A percentile compares a stretch with the other conserved stretches of the same genome.
Conservation (phyloP, 2,329 filamentous ascomycete genomes). For the Talaromyces verruculosus region DNA sequence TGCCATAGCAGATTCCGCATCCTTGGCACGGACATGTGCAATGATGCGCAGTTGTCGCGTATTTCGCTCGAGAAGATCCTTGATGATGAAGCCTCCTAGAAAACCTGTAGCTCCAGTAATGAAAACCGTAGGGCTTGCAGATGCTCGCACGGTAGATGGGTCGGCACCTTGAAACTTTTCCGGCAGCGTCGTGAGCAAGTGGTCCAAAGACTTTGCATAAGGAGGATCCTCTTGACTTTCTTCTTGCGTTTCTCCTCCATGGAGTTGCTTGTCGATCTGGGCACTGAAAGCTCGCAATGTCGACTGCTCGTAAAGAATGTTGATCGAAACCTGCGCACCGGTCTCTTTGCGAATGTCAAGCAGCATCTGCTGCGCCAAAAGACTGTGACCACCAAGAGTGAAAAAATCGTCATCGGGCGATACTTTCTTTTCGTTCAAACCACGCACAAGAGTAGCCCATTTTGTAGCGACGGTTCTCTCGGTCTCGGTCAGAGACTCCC, state of each 20-base stretch:
- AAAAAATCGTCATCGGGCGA: constrained; percentile 68
- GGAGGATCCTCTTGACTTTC: constrained; percentile 48
- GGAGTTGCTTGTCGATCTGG: constrained; percentile 31
- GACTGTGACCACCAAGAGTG: constrained; percentile 75
- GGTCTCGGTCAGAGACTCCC: constrained; percentile 54
- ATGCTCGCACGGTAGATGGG: constrained; percentile 20
- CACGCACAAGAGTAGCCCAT: constrained; percentile 70
- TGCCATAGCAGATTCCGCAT: constrained; percentile 58
- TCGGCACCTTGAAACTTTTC: constrained; percentile 19
- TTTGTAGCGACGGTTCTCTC: constrained; percentile 68
- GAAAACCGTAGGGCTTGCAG: constrained; percentile 61
- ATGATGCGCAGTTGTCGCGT: constrained; percentile 63
- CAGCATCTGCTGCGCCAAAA: constrained; percentile 78
- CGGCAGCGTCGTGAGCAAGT: constrained; percentile 16
- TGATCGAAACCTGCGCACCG: constrained; percentile 68
- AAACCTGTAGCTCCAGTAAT: constrained; percentile 90
- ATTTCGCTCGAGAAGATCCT: constrained; percentile 67
- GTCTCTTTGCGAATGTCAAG: constrained; percentile 65
- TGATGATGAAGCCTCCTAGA: constrained; percentile 76
- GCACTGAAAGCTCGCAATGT: constrained; percentile 62
- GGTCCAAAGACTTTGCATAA: constrained; percentile 21
- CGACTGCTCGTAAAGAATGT: constrained; percentile 66
- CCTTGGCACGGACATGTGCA: constrained; percentile 68
- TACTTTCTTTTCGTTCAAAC: constrained; percentile 67
- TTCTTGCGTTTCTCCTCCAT: constrained; percentile 49